Evolutionary conservation across 768 basidiomycete species (phyloP).

Genomic region (Tulasnella sp.): DNA sequence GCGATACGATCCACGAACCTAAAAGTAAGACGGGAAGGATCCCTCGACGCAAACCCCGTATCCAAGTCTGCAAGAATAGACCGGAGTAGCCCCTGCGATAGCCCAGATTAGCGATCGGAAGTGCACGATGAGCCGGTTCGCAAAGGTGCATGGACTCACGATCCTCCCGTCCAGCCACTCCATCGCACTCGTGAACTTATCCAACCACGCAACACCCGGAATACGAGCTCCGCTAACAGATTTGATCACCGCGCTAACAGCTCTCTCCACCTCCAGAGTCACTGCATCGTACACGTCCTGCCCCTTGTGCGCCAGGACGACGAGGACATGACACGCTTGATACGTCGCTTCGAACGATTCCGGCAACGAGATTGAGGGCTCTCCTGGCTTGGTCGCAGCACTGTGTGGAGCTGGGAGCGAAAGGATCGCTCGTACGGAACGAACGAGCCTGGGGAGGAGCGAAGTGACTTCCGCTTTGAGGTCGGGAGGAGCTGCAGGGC

Average conservation of each 20-base stretch:
- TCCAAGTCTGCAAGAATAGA: conserved; percentile 67
- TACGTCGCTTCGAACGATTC: conserved; percentile 24
- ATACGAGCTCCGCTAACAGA: conserved; percentile 11
- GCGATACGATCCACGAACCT: conserved; percentile 22
- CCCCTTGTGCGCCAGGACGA: conserved; percentile 37
- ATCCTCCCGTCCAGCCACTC: conserved; percentile 59
- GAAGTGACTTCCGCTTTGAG: neutral
- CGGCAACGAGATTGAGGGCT: neutral
- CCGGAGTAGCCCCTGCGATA: conserved; percentile 44
- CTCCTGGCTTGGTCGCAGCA: neutral
- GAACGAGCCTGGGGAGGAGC: neutral
- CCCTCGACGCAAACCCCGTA: conserved; percentile 48
- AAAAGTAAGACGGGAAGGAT: conserved; percentile 40
- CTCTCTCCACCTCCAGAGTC: conserved; percentile 49
- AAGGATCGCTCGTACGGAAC: neutral
- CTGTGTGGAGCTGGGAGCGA: neutral
- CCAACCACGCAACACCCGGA: conserved; percentile 48
- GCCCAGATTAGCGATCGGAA: neutral
- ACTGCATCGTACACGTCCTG: conserved; percentile 52
- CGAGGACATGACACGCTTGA: conserved; percentile 26
- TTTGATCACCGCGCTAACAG: conserved; percentile 37
- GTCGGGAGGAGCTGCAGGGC: neutral
- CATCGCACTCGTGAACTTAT: conserved; percentile 47
- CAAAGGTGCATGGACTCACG: conserved; percentile 37
- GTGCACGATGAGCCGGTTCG: conserved; percentile 2